A percentile compares a stretch with the other conserved stretches of the same genome.
These are phyloP conservation scores for Brasilioporus rufonigricans DNA, from an alignment of 768 basidiomycete species.

Conservation along the genomic window DNA sequence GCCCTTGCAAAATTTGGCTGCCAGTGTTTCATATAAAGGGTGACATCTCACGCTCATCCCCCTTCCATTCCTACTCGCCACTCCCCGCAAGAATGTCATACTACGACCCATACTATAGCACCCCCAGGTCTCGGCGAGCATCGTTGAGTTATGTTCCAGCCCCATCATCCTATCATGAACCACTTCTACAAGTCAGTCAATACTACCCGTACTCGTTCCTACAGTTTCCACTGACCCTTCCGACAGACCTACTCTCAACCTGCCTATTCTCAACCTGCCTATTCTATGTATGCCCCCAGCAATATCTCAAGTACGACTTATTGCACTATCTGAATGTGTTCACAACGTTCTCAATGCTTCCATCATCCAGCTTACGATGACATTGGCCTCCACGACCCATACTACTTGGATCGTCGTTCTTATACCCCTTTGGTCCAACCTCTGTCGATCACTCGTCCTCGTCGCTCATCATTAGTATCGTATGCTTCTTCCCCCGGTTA, in stretches of 20 bases:
- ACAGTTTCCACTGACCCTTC: slow-evolving; percentile 5
- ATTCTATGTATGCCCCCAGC: slow-evolving; percentile 45
- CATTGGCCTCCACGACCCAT: slow-evolving; percentile 44
- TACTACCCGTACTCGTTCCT: background rate
- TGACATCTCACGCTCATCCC: background rate
- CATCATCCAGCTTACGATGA: slow-evolving; percentile 52
- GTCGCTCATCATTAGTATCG: slow-evolving; percentile 42
- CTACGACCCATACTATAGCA: slow-evolving; percentile 39
- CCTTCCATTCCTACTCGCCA: slow-evolving; percentile 10
- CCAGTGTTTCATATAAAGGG: slow-evolving; percentile 29
- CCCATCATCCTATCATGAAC: slow-evolving; percentile 40
- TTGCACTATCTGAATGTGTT: background rate
- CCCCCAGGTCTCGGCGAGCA: slow-evolving; percentile 31
- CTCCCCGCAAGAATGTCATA: slow-evolving; percentile 37
- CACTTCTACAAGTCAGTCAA: slow-evolving; percentile 39
- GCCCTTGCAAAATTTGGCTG: background rate
- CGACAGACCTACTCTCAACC: slow-evolving; percentile 43
- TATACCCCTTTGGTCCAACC: slow-evolving; percentile 27
- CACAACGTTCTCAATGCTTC: slow-evolving; percentile 2
- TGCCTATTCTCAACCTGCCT: slow-evolving; percentile 45
- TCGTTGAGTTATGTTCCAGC: slow-evolving; percentile 35
- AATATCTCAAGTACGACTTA: slow-evolving; percentile 40
- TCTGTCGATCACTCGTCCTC: slow-evolving; percentile 21
- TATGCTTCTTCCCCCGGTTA: slow-evolving; percentile 36
- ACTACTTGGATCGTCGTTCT: slow-evolving; percentile 39